A percentile compares a stretch with the other conserved stretches of the same genome.
These are phyloP conservation scores for Neofusicoccum kwambonambiense DNA, from an alignment of 2,329 filamentous ascomycete species.

Conservation along the genomic window DNA sequence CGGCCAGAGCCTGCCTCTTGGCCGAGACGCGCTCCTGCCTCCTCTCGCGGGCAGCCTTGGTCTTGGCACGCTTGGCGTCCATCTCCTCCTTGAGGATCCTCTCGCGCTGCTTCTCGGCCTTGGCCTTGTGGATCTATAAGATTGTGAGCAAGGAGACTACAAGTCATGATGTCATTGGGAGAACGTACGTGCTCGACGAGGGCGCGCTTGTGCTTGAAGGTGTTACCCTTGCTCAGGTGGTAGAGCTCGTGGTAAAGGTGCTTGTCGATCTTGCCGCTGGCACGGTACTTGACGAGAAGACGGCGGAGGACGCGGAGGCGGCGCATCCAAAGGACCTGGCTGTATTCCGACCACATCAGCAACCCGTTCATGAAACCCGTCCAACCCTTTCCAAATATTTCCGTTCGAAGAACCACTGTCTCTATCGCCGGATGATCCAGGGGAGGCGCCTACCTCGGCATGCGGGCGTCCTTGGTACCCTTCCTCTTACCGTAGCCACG, in stretches of 20 bases:
- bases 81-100: slow-evolving; percentile 97
- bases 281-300: slow-evolving; percentile 99
- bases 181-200: slow-evolving; percentile 98
- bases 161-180: slow-evolving; percentile 35
- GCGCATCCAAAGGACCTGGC: slow-evolving; percentile 99
- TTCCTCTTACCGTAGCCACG: slow-evolving; percentile 99
- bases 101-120: slow-evolving; percentile 99
- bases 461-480: slow-evolving; percentile 99
- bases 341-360: slow-evolving; percentile 48
- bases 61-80: slow-evolving; percentile 99
- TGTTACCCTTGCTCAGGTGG: slow-evolving; percentile 99
- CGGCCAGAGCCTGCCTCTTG: slow-evolving; percentile 86
- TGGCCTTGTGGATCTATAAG: slow-evolving; percentile 95
- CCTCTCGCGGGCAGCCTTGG: slow-evolving; percentile 99
- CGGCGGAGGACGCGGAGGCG: slow-evolving; percentile 98
- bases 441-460: slow-evolving; percentile 75
- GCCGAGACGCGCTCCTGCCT: slow-evolving; percentile 86
- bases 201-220: slow-evolving; percentile 99
- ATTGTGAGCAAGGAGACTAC: slow-evolving; percentile 30
- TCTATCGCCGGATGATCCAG: neutral
- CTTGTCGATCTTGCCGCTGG: slow-evolving; percentile 99
- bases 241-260: slow-evolving; percentile 99
- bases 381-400: slow-evolving; percentile 20
- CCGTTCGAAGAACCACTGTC: neutral
- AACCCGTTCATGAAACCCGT: slow-evolving; percentile 19